phyloP scores from a whole-genome alignment of 169 alveolate species.

The Cryptosporidium ubiquitum region DNA sequence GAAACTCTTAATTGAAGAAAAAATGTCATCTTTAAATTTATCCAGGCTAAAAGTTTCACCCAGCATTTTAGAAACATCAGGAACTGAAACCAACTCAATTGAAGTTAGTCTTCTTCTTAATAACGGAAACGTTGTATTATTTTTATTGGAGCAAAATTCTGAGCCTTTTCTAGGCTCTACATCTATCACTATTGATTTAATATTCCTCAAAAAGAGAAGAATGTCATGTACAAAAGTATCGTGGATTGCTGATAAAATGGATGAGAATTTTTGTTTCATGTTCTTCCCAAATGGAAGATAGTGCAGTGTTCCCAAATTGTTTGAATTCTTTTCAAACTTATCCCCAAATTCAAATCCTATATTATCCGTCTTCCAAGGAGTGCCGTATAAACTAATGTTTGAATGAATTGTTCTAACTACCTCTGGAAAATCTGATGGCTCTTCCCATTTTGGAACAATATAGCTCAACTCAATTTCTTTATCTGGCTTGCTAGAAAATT shows the following conservation, averaged over 20 bases:
- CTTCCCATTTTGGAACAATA: conserved; percentile 71
- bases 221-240: conserved; percentile 56
- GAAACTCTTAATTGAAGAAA: conserved; percentile 22
- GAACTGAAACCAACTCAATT: not conserved
- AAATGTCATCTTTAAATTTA: not conserved
- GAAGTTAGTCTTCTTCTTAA: conserved; percentile 37
- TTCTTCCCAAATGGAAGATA: conserved; percentile 52
- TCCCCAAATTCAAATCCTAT: not conserved
- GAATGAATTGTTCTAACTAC: conserved; percentile 19
- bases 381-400: conserved; percentile 29
- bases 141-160: not conserved
- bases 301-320: conserved; percentile 34
- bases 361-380: conserved; percentile 35
- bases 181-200: conserved; percentile 52
- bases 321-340: not conserved
- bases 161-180: conserved; percentile 67
- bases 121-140: conserved; percentile 31
- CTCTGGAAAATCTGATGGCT: conserved; percentile 36
- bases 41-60: not conserved
- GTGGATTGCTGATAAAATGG: conserved; percentile 62
- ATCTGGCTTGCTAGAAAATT: conserved; percentile 57
- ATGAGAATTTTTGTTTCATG: conserved; percentile 18
- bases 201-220: conserved; percentile 54
- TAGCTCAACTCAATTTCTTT: conserved; percentile 53
- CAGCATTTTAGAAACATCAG: not conserved